phyloP scores from a whole-genome alignment of 805 yeast species.

The Pichia insulana region DNA sequence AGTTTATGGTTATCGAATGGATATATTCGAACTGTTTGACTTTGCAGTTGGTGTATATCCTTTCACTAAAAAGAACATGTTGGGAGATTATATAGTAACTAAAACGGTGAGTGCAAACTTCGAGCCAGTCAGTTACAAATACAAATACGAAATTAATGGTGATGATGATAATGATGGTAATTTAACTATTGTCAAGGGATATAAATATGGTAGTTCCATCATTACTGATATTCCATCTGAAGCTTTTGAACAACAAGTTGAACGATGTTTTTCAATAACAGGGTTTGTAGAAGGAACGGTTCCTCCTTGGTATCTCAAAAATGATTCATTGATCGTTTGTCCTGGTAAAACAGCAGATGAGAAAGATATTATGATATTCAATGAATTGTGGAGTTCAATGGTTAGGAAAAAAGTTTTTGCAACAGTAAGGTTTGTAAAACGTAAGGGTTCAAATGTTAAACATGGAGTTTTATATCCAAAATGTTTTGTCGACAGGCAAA shows the following conservation, averaged over 20 bases:
- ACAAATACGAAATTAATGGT: conserved; percentile 1
- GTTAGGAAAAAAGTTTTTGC: conserved; percentile 39
- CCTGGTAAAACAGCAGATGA: conserved; percentile 4
- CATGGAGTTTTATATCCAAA: conserved; percentile 16
- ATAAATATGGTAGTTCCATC: conserved; percentile 54
- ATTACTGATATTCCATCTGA: conserved; percentile 39
- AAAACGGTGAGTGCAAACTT: conserved; percentile 1
- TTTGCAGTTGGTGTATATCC: conserved; percentile 9
- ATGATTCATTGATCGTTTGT: conserved; percentile 47
- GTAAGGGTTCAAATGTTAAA: conserved; percentile 25
- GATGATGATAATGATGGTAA: conserved; percentile 14
- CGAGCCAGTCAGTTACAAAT: conserved; percentile 3
- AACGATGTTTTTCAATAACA: conserved; percentile 53
- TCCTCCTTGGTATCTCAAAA: conserved; percentile 52
- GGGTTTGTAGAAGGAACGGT: conserved; percentile 45
- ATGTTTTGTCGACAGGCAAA: conserved; percentile 16
- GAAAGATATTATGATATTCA: conserved; percentile 34
- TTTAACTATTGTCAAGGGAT: conserved; percentile 35
- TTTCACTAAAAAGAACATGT: conserved; percentile 6
- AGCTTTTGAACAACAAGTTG: conserved; percentile 28
- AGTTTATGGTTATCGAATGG: conserved; percentile 4
- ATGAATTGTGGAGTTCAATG: conserved; percentile 46
- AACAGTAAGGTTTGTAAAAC: conserved; percentile 56
- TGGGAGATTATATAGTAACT: conserved; percentile 6
- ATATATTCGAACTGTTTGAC: conserved; percentile 1